A percentile compares a stretch with the other conserved stretches of the same genome.
These are phyloP conservation scores for Boletus edulis DNA, from an alignment of 768 basidiomycete genomes.

Conservation along the genomic window DNA sequence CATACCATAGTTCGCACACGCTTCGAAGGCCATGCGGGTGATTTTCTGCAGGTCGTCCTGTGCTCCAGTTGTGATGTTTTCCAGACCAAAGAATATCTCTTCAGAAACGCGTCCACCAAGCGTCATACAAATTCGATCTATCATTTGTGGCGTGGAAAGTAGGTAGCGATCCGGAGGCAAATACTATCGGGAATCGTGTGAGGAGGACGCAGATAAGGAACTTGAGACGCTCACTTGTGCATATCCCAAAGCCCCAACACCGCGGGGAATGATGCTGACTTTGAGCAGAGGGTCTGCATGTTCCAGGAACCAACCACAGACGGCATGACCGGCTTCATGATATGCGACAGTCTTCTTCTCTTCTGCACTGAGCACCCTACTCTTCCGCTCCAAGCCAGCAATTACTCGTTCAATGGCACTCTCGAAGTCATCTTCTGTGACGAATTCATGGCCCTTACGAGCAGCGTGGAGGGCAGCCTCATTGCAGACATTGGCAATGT, in stretches of 20 bases:
- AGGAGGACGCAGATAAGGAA: constrained; percentile 5
- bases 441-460: constrained; percentile 72
- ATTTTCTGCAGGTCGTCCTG: constrained; percentile 99
- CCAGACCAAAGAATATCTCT: constrained; percentile 92
- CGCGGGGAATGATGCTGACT: constrained; percentile 97
- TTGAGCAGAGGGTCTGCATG: constrained; percentile 96
- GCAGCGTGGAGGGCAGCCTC: constrained; percentile 96
- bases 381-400: constrained; percentile 95
- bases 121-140: constrained; percentile 97
- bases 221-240: constrained; percentile 64
- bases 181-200: constrained; percentile 50
- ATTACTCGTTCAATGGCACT: constrained; percentile 98
- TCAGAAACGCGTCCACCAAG: constrained; percentile 97
- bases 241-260: constrained; percentile 93
- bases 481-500: constrained; percentile 99
- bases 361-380: constrained; percentile 84
- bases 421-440: constrained; percentile 88
- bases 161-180: constrained; percentile 95
- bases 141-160: constrained; percentile 90
- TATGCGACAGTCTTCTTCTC: constrained; percentile 99
- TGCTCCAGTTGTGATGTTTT: constrained; percentile 95
- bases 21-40: constrained; percentile 96
- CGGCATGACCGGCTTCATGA: constrained; percentile 98
- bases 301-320: constrained; percentile 98
- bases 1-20: constrained; percentile 96